Evolutionary conservation across 768 basidiomycete species (phyloP), one percentile per base, ranked within the genome.

Genomic region (Termitomyces sp.): DNA sequence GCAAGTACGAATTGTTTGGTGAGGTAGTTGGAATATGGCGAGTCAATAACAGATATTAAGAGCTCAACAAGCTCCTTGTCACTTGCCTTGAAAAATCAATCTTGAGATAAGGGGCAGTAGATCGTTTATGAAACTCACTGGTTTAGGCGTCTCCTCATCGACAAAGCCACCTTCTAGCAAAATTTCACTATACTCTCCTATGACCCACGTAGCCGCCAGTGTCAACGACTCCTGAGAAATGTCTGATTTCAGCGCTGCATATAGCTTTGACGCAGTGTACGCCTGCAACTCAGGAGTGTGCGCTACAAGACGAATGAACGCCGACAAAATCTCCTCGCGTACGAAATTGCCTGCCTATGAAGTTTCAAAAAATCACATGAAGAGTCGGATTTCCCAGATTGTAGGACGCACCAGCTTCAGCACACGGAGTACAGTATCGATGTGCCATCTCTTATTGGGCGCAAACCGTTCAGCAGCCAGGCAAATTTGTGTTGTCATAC

Each of bases 371-470:
- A n/a, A 22, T 33, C 12, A 34, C 16, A 24, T 54, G 5, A 24
- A 33, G 10, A 26, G 26, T 22, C 22, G 20, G 54, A 22, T 46
- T 18, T 16, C 7, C 56, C 22, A 41, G 41, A 24, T 18, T 20
- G 22, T 18, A 36, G 39, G 42, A 77, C 88, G 57, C 58, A 96
- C 95, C 66, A 98, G 74, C 70, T 94, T 95, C 60, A 99, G 72
- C 2, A 94, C 92, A 29, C 97, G 83, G 49, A 99, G 73, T 4
- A 98, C 92, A 0, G 97, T 98, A 70, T 98, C 97, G 53, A 99
- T 99, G 69, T 99, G 97, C 96, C 96, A 99, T 62, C 97, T 81
- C 73, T 95, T 95, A 72, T 96, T 98, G 0, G 97, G 97, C 0
- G 96, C 96, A 68, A 92, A 98, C 46, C 94, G 80, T 72, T 99